A percentile compares a stretch with the other conserved stretches of the same genome.
Evolutionary conservation across 2,329 filamentous ascomycete genomes (phyloP).

Genomic region (Graphilbum fragrans): DNA sequence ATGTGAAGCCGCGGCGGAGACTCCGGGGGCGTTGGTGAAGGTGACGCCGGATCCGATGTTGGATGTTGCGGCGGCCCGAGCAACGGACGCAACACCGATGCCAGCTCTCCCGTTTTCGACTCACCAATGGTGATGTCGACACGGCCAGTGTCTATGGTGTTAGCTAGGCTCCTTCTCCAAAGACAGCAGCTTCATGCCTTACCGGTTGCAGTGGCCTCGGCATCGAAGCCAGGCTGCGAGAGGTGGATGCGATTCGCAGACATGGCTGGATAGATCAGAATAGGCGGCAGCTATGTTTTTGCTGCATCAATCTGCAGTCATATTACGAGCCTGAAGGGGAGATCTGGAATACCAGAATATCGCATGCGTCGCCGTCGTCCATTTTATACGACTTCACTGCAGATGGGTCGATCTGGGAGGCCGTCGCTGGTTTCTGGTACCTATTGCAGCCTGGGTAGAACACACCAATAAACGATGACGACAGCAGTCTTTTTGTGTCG

Average conservation of each 20-base stretch:
- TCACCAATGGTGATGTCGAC: neutral
- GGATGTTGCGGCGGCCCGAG: neutral
- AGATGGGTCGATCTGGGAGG: neutral
- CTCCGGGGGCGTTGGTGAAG: neutral
- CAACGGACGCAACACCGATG: neutral
- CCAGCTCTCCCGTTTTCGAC: neutral
- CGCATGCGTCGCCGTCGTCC: too few relatives aligned
- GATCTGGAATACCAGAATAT: too few relatives aligned
- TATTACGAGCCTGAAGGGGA: too few relatives aligned
- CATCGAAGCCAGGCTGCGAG: neutral
- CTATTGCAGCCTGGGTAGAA: too few relatives aligned
- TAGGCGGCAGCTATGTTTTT: too few relatives aligned
- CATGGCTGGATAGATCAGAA: too few relatives aligned
- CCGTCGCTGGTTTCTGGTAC: neutral
- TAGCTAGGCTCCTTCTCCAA: neutral
- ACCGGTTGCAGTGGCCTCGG: neutral
- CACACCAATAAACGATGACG: too few relatives aligned
- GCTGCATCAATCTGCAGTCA: too few relatives aligned
- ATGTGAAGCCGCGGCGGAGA: conserved; percentile 27
- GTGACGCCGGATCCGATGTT: neutral
- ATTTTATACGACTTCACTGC: too few relatives aligned
- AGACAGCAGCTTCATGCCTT: neutral
- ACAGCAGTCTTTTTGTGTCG: neutral
- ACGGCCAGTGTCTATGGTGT: neutral
- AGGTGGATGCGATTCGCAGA: neutral